Evolutionary conservation across 306 rosid genomes (phyloP).

Genomic region (Vigna angularis): DNA sequence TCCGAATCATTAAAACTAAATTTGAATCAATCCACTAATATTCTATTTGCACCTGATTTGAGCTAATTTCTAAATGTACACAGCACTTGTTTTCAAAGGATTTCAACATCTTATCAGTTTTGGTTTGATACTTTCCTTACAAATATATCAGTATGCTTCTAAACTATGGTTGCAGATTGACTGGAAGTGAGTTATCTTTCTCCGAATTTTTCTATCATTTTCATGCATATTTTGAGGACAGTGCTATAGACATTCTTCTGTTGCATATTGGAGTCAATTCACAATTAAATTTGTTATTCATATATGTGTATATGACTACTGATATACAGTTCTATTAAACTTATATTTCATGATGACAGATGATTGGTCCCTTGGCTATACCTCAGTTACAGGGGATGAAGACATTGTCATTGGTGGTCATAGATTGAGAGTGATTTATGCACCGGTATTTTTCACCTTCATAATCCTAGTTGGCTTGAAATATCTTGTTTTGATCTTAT

Average conservation of each 20-base stretch:
- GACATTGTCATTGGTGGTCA: slow-evolving; percentile 74
- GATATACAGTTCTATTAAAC: not conserved
- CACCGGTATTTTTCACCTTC: slow-evolving; percentile 66
- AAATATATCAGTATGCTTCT: not conserved
- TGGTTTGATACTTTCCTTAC: not conserved
- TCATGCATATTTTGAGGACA: not conserved
- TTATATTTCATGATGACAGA: slow-evolving; percentile 53
- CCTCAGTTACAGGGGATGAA: slow-evolving; percentile 72
- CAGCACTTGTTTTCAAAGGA: not conserved
- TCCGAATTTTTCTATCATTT: slow-evolving; percentile 3
- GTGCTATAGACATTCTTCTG: slow-evolving; percentile 14
- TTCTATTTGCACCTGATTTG: not conserved
- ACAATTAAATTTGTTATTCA: slow-evolving; percentile 16
- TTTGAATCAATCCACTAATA: not conserved
- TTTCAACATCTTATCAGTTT: not conserved
- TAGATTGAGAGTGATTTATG: slow-evolving; percentile 64
- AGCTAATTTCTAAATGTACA: not conserved
- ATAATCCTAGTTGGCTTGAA: slow-evolving; percentile 27
- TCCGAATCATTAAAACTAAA: slow-evolving; percentile 4
- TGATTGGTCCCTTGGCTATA: slow-evolving; percentile 80
- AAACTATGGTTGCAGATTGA: slow-evolving; percentile 27
- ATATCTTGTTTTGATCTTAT: slow-evolving; percentile 31
- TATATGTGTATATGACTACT: not conserved
- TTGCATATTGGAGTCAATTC: slow-evolving; percentile 1
- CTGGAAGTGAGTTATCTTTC: slow-evolving; percentile 4